A percentile compares a stretch with the other conserved stretches of the same genome.
Evolutionary conservation across 2,329 filamentous ascomycete genomes (phyloP).

Genomic region (Cladophialophora exuberans): DNA sequence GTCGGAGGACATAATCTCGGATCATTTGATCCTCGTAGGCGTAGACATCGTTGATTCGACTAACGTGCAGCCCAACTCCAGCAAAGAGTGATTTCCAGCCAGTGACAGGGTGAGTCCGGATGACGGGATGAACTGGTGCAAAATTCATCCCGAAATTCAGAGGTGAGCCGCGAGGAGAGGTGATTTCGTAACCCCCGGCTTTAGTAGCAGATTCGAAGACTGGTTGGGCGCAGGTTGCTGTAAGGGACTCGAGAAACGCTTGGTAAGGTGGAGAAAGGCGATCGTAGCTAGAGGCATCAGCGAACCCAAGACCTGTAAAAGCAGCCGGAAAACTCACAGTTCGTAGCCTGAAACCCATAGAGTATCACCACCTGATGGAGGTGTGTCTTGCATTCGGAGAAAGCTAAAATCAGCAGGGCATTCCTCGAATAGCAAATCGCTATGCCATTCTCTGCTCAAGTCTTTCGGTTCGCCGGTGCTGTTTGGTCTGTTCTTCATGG

Average conservation of each 20-base stretch:
- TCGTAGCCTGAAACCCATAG: slow-evolving; percentile 71
- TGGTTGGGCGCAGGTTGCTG: slow-evolving; percentile 57
- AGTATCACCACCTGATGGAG: slow-evolving; percentile 58
- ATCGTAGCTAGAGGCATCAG: slow-evolving; percentile 57
- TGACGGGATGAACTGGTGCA: slow-evolving; percentile 57
- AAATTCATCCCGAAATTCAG: slow-evolving; percentile 58
- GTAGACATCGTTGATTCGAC: slow-evolving; percentile 50
- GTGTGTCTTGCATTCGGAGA: slow-evolving; percentile 26
- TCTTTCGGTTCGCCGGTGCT: slow-evolving; percentile 20
- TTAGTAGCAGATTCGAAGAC: slow-evolving; percentile 55
- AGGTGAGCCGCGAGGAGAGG: slow-evolving; percentile 55
- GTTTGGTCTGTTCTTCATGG: slow-evolving; percentile 40
- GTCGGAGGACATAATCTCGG: slow-evolving; percentile 37
- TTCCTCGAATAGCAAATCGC: slow-evolving; percentile 27
- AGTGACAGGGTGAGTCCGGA: slow-evolving; percentile 66
- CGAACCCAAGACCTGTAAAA: background rate
- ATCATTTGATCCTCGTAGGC: slow-evolving; percentile 44
- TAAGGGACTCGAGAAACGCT: slow-evolving; percentile 62
- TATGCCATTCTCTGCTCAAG: slow-evolving; percentile 26
- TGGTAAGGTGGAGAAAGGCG: slow-evolving; percentile 58
- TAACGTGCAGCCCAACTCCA: slow-evolving; percentile 46
- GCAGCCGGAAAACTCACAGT: slow-evolving; percentile 57
- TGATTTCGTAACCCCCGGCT: slow-evolving; percentile 34
- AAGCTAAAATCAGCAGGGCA: slow-evolving; percentile 26
- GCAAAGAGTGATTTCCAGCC: slow-evolving; percentile 64